phyloP scores from a whole-genome alignment of 2,329 filamentous ascomycete genomes.

The Metarhizium rileyi region DNA sequence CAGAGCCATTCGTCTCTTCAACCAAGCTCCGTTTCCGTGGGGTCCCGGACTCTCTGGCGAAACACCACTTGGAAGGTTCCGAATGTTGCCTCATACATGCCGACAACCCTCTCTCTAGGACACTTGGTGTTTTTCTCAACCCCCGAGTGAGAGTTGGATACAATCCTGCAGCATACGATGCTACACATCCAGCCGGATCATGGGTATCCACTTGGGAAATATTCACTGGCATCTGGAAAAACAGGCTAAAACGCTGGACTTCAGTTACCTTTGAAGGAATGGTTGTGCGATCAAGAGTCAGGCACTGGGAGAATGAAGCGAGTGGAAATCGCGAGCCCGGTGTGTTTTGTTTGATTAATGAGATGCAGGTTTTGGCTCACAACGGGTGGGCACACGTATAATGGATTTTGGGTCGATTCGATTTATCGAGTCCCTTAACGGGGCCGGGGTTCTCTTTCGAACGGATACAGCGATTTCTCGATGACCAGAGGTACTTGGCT shows the following conservation, averaged over 20 bases:
- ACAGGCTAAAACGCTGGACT: conserved; percentile 40
- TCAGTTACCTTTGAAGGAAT: conserved; percentile 18
- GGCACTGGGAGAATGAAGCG: conserved; percentile 27
- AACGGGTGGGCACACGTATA: conserved; percentile 51
- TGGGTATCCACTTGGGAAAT: conserved; percentile 41
- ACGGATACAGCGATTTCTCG: no score
- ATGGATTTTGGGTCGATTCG: background rate
- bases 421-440: background rate
- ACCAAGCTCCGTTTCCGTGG: conserved; percentile 49
- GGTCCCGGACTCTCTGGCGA: conserved; percentile 51
- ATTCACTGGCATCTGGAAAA: conserved; percentile 47
- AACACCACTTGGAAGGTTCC: conserved; percentile 59
- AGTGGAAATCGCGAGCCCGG: conserved; percentile 33
- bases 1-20: conserved; percentile 42
- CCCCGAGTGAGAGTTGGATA: conserved; percentile 61
- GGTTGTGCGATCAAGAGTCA: conserved; percentile 28
- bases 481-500: no score
- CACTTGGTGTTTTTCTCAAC: conserved; percentile 55
- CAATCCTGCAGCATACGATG: conserved; percentile 40
- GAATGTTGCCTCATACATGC: conserved; percentile 72
- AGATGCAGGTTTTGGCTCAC: conserved; percentile 49
- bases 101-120: conserved; percentile 50
- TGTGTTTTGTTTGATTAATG: conserved; percentile 45
- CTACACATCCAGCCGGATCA: conserved; percentile 29
- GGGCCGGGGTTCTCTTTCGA: no score